phyloP scores from a whole-genome alignment of 352 stramenopile species.

The Nannochloropsis limnetica region DNA sequence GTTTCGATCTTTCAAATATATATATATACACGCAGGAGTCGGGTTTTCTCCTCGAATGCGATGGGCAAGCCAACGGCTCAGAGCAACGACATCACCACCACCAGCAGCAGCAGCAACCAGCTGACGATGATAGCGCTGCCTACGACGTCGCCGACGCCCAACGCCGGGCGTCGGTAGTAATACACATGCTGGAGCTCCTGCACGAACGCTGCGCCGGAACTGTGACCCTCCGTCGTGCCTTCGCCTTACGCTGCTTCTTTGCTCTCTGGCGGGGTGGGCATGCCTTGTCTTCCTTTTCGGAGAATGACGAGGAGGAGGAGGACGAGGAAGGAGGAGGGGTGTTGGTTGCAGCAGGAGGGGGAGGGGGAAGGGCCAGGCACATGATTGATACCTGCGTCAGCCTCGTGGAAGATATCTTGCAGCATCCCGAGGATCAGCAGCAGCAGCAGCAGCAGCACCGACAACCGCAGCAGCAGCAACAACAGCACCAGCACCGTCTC shows the following conservation, averaged over 20 bases:
- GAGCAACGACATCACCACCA: neutral
- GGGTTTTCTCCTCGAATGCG: neutral
- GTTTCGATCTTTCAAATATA: neutral
- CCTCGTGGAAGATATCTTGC: slow-evolving; percentile 8
- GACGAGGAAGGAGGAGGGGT: neutral
- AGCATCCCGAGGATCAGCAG: neutral
- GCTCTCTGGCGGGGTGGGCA: neutral
- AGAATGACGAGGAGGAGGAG: neutral
- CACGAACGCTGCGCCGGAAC: neutral
- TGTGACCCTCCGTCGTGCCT: neutral
- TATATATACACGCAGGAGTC: neutral
- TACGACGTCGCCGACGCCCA: neutral
- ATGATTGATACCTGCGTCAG: neutral
- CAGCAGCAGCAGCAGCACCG: neutral
- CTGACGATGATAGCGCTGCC: neutral
- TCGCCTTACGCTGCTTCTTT: neutral
- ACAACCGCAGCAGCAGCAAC: neutral
- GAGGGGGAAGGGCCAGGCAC: neutral
- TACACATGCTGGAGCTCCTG: neutral
- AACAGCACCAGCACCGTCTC: neutral
- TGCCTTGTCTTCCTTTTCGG: neutral
- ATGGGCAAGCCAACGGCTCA: neutral
- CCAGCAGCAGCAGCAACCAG: neutral
- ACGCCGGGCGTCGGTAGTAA: neutral
- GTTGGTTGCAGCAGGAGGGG: neutral